These are phyloP conservation scores for Mycena galericulata DNA, from an alignment of 768 basidiomycete genomes.

Conservation along the genomic window DNA sequence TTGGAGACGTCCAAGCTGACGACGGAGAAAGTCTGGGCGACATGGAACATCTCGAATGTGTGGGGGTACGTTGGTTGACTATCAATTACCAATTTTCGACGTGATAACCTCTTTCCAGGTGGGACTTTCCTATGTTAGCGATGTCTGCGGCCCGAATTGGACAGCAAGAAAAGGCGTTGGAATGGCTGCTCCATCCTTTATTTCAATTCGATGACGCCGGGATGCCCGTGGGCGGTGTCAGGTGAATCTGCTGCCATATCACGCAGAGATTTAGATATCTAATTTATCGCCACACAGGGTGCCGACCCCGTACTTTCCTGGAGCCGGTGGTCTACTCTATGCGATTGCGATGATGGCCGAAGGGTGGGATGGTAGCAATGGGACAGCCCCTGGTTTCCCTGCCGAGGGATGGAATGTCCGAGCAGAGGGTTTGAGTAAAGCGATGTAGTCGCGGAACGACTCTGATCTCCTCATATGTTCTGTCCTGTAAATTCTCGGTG, in stretches of 20 bases:
- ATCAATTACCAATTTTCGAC: neutral
- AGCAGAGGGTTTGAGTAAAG: conserved; percentile 49
- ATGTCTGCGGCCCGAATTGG: conserved; percentile 71
- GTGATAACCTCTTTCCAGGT: conserved; percentile 46
- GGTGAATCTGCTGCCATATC: conserved; percentile 25
- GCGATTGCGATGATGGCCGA: conserved; percentile 69
- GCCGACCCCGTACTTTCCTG: conserved; percentile 71
- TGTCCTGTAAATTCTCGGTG: neutral
- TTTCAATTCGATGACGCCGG: conserved; percentile 72
- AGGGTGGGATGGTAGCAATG: conserved; percentile 66
- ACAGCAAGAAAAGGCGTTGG: conserved; percentile 60
- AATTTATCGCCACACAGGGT: conserved; percentile 43
- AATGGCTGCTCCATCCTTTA: conserved; percentile 66
- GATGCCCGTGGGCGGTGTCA: conserved; percentile 68
- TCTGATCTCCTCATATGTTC: neutral
- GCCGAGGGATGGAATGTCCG: conserved; percentile 51
- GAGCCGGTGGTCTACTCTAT: conserved; percentile 63
- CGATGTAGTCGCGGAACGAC: conserved; percentile 39
- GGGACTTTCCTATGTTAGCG: conserved; percentile 74
- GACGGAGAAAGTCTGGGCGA: conserved; percentile 63
- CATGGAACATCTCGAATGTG: conserved; percentile 66
- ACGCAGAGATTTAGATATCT: neutral
- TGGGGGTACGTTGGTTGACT: conserved; percentile 59
- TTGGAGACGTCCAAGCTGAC: conserved; percentile 60
- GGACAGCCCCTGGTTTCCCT: conserved; percentile 55